Conservation (phyloP, 2,329 filamentous ascomycete species). For the Xylaria sp. region DNA sequence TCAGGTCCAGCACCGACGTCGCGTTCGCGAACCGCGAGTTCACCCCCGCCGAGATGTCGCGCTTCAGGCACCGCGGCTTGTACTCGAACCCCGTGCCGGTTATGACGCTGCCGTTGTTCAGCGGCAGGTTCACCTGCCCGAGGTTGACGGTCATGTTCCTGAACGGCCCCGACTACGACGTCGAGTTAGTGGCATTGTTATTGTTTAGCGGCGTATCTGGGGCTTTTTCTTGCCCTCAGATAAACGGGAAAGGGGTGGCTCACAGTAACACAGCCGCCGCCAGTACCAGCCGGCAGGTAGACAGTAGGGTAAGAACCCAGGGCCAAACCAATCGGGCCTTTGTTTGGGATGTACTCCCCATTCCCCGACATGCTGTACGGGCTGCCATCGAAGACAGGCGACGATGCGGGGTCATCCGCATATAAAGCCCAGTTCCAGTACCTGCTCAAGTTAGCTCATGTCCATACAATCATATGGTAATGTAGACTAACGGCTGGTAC, state of each 20-base stretch:
- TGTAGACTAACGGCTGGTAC: constrained; percentile 24
- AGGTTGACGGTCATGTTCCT: constrained; percentile 36
- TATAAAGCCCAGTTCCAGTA: constrained; percentile 47
- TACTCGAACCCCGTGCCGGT: constrained; percentile 30
- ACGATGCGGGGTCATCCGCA: constrained; percentile 43
- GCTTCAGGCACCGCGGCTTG: constrained; percentile 41
- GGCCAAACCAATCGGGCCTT: constrained; percentile 16
- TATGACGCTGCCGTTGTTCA: constrained; percentile 19
- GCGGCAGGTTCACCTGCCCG: constrained; percentile 31
- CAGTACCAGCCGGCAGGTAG: constrained; percentile 45
- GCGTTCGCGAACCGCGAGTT: constrained; percentile 27
- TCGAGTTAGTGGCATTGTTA: too few relatives aligned
- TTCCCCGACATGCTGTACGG: constrained; percentile 47
- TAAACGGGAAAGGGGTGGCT: too few relatives aligned
- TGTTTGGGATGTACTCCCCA: constrained; percentile 31
- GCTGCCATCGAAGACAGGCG: constrained; percentile 53
- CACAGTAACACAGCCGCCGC: constrained; percentile 54
- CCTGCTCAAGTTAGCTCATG: constrained; percentile 20
- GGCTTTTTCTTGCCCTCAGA: too few relatives aligned
- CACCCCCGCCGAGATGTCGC: constrained; percentile 28
- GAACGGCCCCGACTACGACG: constrained; percentile 48
- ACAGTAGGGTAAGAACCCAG: constrained; percentile 12
- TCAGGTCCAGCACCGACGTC: constrained; percentile 32
- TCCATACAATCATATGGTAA: neutral
- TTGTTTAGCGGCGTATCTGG: too few relatives aligned